Evolutionary conservation across 2,329 filamentous ascomycete genomes (phyloP).

Genomic region (Clarireedia homoeocarpa): DNA sequence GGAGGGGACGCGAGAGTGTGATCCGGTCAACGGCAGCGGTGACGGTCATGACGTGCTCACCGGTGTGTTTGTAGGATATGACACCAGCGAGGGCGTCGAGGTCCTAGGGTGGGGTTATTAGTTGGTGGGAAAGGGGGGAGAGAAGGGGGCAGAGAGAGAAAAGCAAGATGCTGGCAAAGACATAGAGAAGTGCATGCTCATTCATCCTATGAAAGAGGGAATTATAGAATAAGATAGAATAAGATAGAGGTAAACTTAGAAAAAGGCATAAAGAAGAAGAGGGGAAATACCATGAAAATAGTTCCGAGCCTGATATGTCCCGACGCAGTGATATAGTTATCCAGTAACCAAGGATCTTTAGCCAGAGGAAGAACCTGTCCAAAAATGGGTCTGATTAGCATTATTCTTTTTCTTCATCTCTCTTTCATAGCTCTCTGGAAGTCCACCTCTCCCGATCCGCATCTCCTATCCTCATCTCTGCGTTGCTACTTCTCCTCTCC

Average conservation of each 20-base stretch:
- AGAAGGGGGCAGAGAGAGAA: too few species aligned
- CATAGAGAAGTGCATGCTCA: too few species aligned
- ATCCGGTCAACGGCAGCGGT: conserved; percentile 35
- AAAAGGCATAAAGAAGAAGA: too few species aligned
- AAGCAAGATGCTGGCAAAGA: too few species aligned
- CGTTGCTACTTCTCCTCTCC: background rate
- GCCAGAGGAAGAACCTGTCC: conserved; percentile 52
- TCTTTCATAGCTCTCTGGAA: background rate
- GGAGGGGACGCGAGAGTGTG: conserved; percentile 51
- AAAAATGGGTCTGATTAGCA: background rate
- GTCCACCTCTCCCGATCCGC: too few species aligned
- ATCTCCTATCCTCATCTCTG: background rate
- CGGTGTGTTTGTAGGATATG: conserved; percentile 63
- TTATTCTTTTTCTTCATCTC: background rate
- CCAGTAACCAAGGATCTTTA: conserved; percentile 61
- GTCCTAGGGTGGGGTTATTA: conserved; percentile 32
- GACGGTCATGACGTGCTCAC: conserved; percentile 43
- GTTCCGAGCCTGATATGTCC: conserved; percentile 51
- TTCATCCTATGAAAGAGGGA: too few species aligned
- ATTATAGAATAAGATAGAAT: too few species aligned
- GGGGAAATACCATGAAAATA: conserved; percentile 42
- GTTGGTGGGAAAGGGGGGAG: too few species aligned
- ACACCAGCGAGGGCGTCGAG: conserved; percentile 63
- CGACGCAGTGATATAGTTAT: conserved; percentile 61
- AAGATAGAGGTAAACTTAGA: too few species aligned